Base-by-base conservation (phyloP, 805 yeast genomes). In the Torulaspora franciscae region DNA sequence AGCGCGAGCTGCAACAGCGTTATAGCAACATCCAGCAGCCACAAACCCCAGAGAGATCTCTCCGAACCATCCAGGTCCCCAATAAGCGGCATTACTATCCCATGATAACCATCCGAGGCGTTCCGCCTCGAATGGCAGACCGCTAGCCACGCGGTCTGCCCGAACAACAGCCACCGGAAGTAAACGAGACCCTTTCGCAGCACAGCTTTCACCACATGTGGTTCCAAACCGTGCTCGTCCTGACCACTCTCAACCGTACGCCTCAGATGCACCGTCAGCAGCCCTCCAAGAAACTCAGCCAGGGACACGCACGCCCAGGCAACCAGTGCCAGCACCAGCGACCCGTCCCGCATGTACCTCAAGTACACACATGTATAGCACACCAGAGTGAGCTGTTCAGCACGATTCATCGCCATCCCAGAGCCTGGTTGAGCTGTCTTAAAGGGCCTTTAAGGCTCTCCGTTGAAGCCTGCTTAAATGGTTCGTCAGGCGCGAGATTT, bases 271-370 rank as follows among this genome's bases (percentile, higher is more conserved):
- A 40, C 43, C n/a, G 22, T 11, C 28, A 46, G 28, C 24, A 49
- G 42, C n/a, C 39, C 24, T 14, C 40, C 33, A 32, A 45, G 38
- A 34, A 47, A 45, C 19, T 45, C 48, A n/a, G 41, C 35, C 13
- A 48, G 33, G 8, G 46, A 34, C 13, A 52, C 40, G 13, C 45
- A 36, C 14, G 48, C 37, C 37, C 50, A 34, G 8, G 59, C 48
- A 19, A 49, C 42, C 14, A 48, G 22, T 10, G 54, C 58, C 36
- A 56, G 40, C 40, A 48, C 9, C 6, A 55, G 29, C 13, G 59
- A 54, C 25, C 54, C 53, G 41, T 58, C 60, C 45, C 50, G 53
- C 27, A 53, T 46, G 34, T 47, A 58, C 19, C 62, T 50, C 29
- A 58, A 28, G 32, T 44, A 57, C 29, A 55, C 53, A 19, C 51